A percentile compares a stretch with the other conserved stretches of the same genome.
Evolutionary conservation across 768 basidiomycete genomes (phyloP).

Genomic region (Agaricus subrufescens): DNA sequence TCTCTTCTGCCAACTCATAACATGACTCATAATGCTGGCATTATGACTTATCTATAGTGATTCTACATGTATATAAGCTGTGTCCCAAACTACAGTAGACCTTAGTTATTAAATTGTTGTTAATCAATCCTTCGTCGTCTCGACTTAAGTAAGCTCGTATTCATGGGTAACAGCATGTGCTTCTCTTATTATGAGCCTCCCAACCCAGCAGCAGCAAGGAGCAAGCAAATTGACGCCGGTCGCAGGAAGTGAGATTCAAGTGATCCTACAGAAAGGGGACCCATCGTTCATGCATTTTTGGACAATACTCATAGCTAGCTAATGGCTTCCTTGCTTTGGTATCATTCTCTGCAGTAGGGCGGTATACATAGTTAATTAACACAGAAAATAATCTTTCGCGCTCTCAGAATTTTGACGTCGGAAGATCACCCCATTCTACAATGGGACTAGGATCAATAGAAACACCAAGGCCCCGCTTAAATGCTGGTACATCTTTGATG

Average conservation of each 20-base stretch:
- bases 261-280: neutral
- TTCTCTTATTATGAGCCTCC: slow-evolving; percentile 77
- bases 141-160: too few relatives aligned
- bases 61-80: too few relatives aligned
- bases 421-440: slow-evolving; percentile 72
- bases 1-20: too few relatives aligned
- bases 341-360: slow-evolving; percentile 2
- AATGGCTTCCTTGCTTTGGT: slow-evolving; percentile 1
- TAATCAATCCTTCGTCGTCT: too few relatives aligned
- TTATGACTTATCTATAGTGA: too few relatives aligned
- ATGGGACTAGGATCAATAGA: slow-evolving; percentile 62
- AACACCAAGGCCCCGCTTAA: slow-evolving; percentile 54
- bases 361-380: neutral
- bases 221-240: slow-evolving; percentile 15
- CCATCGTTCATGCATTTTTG: neutral
- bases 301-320: neutral
- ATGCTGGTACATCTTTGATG: slow-evolving; percentile 60
- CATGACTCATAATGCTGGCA: too few relatives aligned
- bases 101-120: too few relatives aligned
- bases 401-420: slow-evolving; percentile 47
- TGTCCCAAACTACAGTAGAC: too few relatives aligned
- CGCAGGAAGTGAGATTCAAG: slow-evolving; percentile 27
- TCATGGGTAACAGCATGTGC: too few relatives aligned
- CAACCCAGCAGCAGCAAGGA: slow-evolving; percentile 38
- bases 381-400: neutral